phyloP scores from a whole-genome alignment of 2,329 filamentous ascomycete genomes.

The Penicillium palitans region DNA sequence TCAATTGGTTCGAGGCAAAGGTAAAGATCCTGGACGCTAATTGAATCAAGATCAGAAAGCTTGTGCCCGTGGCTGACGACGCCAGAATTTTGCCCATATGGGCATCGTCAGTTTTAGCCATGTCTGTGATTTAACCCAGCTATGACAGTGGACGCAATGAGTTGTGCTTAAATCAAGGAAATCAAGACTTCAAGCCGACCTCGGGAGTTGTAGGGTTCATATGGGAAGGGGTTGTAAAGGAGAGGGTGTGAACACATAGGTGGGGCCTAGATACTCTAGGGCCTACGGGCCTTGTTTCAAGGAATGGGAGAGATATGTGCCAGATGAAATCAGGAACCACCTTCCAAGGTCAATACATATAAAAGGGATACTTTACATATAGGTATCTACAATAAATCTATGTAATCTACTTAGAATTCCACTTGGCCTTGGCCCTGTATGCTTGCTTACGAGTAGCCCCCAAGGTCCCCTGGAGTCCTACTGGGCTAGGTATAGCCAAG shows the following conservation, averaged over 20 bases:
- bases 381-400: neutral
- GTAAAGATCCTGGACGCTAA: constrained; percentile 83
- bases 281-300: neutral
- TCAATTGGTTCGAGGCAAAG: constrained; percentile 86
- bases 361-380: neutral
- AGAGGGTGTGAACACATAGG: neutral
- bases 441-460: neutral
- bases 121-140: neutral
- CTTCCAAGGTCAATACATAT: neutral
- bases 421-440: neutral
- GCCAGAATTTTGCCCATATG: constrained; percentile 25
- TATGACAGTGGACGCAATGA: neutral
- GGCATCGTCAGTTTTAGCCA: constrained; percentile 23
- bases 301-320: neutral
- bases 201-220: neutral
- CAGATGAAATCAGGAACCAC: neutral
- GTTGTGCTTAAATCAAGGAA: neutral
- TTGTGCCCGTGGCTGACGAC: constrained; percentile 66
- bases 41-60: constrained; percentile 84
- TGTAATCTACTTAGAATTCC: neutral
- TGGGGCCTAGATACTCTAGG: neutral
- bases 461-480: neutral
- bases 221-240: neutral
- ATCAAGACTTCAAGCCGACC: neutral
- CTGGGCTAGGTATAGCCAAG: neutral